These are phyloP conservation scores for Plasmodium chabaudi DNA, from an alignment of 169 alveolate species.

Conservation along the genomic window DNA sequence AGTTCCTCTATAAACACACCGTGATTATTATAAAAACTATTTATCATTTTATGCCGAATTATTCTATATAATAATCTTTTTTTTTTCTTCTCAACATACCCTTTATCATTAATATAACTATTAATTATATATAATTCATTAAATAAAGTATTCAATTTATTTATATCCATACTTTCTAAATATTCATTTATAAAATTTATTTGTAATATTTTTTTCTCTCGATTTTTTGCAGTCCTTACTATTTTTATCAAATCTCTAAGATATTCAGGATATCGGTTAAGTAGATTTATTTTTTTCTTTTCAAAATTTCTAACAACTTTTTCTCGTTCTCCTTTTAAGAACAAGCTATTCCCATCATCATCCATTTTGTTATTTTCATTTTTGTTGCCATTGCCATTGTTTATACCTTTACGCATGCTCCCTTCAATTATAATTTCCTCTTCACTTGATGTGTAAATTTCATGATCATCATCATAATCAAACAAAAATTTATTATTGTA, in stretches of 20 bases:
- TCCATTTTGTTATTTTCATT: background rate
- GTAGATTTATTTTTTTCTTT: slow-evolving; percentile 39
- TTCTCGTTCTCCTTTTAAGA: background rate
- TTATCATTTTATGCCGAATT: slow-evolving; percentile 52
- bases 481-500: slow-evolving; percentile 49
- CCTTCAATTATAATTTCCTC: slow-evolving; percentile 72
- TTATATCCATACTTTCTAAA: slow-evolving; percentile 20
- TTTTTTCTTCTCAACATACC: slow-evolving; percentile 32
- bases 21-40: slow-evolving; percentile 59
- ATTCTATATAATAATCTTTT: slow-evolving; percentile 64
- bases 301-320: slow-evolving; percentile 9
- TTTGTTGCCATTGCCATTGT: background rate
- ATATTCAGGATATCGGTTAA: slow-evolving; percentile 63
- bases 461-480: slow-evolving; percentile 74
- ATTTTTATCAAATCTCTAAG: slow-evolving; percentile 64
- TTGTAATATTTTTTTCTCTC: slow-evolving; percentile 47
- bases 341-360: background rate
- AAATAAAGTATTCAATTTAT: slow-evolving; percentile 37
- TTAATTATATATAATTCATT: slow-evolving; percentile 21
- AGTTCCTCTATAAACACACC: slow-evolving; percentile 41
- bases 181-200: slow-evolving; percentile 41
- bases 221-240: slow-evolving; percentile 47
- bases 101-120: slow-evolving; percentile 44
- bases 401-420: background rate
- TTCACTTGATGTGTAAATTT: slow-evolving; percentile 74